These are phyloP conservation scores for Ogataea zsoltii DNA, from an alignment of 805 yeast genomes.

Conservation along the genomic window DNA sequence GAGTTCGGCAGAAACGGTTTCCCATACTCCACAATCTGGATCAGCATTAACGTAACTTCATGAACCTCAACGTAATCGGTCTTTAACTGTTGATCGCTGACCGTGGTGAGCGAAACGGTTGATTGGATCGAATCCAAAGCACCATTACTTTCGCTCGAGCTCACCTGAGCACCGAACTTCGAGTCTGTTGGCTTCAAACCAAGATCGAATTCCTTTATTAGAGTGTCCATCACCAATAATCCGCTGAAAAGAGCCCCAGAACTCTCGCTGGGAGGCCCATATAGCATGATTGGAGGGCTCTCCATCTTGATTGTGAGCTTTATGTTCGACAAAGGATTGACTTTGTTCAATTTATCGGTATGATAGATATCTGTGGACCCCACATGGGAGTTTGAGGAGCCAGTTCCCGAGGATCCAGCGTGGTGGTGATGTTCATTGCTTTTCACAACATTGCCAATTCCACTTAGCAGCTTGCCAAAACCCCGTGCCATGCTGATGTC, in stretches of 20 bases:
- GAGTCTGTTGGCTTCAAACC: constrained; percentile 1
- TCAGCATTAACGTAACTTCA: constrained; percentile 61
- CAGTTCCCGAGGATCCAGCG: neutral
- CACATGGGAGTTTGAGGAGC: neutral
- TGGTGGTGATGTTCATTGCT: constrained; percentile 3
- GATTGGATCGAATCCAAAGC: constrained; percentile 19
- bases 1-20: constrained; percentile 66
- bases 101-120: constrained; percentile 26
- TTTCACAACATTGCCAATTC: constrained; percentile 15
- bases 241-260: constrained; percentile 89
- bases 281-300: constrained; percentile 87
- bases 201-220: constrained; percentile 19
- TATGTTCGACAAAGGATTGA: constrained; percentile 27
- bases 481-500: constrained; percentile 12
- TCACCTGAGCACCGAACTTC: neutral
- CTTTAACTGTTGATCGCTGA: constrained; percentile 20
- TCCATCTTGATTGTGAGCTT: constrained; percentile 66
- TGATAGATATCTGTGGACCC: constrained; percentile 27
- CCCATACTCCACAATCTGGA: constrained; percentile 69
- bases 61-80: constrained; percentile 49
- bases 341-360: constrained; percentile 25
- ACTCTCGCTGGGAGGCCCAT: constrained; percentile 75
- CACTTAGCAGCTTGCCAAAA: constrained; percentile 19
- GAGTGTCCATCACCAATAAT: constrained; percentile 58
- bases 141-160: neutral